Conservation (phyloP, 177 flowering plant species). For the Tripterygium wilfordii region DNA sequence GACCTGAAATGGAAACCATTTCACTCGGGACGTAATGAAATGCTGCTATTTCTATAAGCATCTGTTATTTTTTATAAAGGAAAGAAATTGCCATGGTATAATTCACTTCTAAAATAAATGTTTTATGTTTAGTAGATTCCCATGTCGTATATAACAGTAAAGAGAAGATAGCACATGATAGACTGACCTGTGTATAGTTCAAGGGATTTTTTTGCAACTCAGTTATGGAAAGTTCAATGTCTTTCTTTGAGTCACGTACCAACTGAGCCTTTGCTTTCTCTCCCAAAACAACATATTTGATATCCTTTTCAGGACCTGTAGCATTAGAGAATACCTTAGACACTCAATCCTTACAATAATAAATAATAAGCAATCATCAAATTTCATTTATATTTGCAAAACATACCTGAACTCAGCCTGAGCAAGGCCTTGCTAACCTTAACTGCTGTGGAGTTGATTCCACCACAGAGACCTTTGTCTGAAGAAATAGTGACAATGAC, state of each 20-base stretch:
- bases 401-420: constrained; percentile 67
- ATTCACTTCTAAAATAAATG: too few relatives aligned
- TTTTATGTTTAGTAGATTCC: too few relatives aligned
- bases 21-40: not conserved
- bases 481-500: constrained; percentile 79
- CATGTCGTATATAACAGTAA: too few relatives aligned
- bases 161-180: too few relatives aligned
- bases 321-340: constrained; percentile 1
- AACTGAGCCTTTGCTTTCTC: constrained; percentile 92
- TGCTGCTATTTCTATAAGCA: too few relatives aligned
- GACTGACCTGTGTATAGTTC: constrained; percentile 83
- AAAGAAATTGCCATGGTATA: too few relatives aligned
- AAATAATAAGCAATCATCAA: not conserved
- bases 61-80: too few relatives aligned
- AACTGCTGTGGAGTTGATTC: constrained; percentile 90
- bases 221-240: constrained; percentile 56
- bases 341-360: constrained; percentile 1
- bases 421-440: constrained; percentile 71
- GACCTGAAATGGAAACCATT: constrained; percentile 38
- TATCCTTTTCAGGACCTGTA: constrained; percentile 85
- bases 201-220: constrained; percentile 89
- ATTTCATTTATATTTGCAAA: not conserved
- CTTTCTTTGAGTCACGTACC: constrained; percentile 79
- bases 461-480: constrained; percentile 99
- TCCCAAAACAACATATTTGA: constrained; percentile 77